These are phyloP conservation scores for Aspergillus sp. DNA, from an alignment of 2,329 filamentous ascomycete genomes.

Conservation along the genomic window DNA sequence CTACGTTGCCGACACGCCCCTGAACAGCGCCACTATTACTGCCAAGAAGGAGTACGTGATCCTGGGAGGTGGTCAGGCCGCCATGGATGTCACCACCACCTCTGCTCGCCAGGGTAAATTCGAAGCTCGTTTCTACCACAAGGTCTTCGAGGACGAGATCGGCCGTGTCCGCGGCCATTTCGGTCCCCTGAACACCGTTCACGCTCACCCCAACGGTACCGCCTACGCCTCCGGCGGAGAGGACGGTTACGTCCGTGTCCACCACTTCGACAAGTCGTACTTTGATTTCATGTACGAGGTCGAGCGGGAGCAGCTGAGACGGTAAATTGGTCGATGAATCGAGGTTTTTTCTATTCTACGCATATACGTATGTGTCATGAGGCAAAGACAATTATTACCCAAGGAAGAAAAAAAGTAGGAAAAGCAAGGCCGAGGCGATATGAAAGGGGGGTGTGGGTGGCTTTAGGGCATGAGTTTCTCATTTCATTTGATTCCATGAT, in stretches of 20 bases:
- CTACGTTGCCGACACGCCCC: slow-evolving; percentile 85
- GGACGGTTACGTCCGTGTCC: slow-evolving; percentile 96
- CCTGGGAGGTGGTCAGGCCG: slow-evolving; percentile 94
- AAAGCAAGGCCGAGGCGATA: slow-evolving; percentile 26
- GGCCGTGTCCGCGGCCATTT: slow-evolving; percentile 97
- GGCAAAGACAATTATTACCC: slow-evolving; percentile 24
- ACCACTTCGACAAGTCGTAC: slow-evolving; percentile 98
- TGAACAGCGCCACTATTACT: slow-evolving; percentile 93
- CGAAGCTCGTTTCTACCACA: slow-evolving; percentile 99
- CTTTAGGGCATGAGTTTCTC: slow-evolving; percentile 33
- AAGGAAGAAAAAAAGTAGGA: slow-evolving; percentile 17
- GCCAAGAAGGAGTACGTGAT: slow-evolving; percentile 97
- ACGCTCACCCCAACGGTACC: slow-evolving; percentile 85
- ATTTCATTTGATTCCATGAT: slow-evolving; percentile 40
- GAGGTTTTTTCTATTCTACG: slow-evolving; percentile 25
- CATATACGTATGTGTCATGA: slow-evolving; percentile 39
- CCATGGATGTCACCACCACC: slow-evolving; percentile 98
- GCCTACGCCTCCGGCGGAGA: slow-evolving; percentile 95
- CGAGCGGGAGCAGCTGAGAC: slow-evolving; percentile 71
- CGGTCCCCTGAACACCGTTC: slow-evolving; percentile 93
- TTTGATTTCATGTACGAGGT: slow-evolving; percentile 99
- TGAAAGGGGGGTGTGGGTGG: slow-evolving; percentile 30
- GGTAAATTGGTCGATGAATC: slow-evolving; percentile 29
- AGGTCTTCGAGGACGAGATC: slow-evolving; percentile 98
- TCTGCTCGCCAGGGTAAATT: slow-evolving; percentile 96